Conservation (phyloP, 345 rosid species). For the Ricinus communis region DNA sequence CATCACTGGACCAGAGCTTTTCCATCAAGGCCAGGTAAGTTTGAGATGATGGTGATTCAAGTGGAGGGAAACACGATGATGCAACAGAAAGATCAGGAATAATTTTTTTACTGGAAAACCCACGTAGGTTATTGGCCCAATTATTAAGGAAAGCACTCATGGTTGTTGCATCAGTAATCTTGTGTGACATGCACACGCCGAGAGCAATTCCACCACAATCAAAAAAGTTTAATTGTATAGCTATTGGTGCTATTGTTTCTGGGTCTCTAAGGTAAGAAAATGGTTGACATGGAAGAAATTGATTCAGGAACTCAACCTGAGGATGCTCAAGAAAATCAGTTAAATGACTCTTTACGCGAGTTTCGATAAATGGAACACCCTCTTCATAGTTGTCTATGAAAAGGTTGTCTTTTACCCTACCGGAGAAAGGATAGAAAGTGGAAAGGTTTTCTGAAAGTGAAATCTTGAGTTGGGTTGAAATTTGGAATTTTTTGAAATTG, state of each 20-base stretch:
- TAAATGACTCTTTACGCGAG: background rate
- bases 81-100: background rate
- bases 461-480: slow-evolving; percentile 3
- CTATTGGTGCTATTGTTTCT: background rate
- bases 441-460: slow-evolving; percentile 9
- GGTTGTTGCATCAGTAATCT: background rate
- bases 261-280: background rate
- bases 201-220: slow-evolving; percentile 4
- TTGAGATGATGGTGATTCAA: background rate
- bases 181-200: background rate
- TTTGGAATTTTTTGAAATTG: too few relatives aligned
- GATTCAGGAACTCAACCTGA: background rate
- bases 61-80: background rate
- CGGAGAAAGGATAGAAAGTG: slow-evolving; percentile 2
- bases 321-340: background rate
- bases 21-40: background rate
- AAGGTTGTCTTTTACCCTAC: background rate
- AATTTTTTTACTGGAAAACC: background rate
- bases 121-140: background rate
- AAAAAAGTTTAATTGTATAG: background rate
- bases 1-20: background rate
- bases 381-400: background rate
- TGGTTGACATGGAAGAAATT: background rate
- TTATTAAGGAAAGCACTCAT: background rate
- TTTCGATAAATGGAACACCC: slow-evolving; percentile 6